Conservation (phyloP, 75 land plant genomes). For the Chamaecyparis obtusa region DNA sequence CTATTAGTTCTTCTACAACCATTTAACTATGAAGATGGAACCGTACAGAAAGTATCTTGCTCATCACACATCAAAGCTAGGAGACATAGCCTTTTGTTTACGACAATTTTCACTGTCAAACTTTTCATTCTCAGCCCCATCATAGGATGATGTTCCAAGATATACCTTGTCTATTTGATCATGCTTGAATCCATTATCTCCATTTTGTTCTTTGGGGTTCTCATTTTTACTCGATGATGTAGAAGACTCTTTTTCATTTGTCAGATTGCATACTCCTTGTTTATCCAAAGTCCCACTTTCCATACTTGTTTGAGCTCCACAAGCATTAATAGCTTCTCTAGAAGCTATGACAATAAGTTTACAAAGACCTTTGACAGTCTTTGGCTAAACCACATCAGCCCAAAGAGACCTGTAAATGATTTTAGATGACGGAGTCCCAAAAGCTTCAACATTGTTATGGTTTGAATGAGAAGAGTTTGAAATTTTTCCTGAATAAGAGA, state of each 20-base stretch:
- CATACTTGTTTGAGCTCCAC: slow-evolving; percentile 12
- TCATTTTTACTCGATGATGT: neutral
- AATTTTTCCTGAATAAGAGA: neutral
- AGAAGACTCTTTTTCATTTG: neutral
- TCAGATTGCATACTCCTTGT: neutral
- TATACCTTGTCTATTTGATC: neutral
- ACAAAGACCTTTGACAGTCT: slow-evolving; percentile 37
- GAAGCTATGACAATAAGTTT: slow-evolving; percentile 43
- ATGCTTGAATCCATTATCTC: neutral
- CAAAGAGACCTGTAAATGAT: slow-evolving; percentile 25
- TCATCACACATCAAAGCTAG: slow-evolving; percentile 55
- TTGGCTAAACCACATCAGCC: slow-evolving; percentile 39
- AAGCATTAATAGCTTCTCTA: slow-evolving; percentile 29
- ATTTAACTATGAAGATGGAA: slow-evolving; percentile 43
- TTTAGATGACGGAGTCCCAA: slow-evolving; percentile 9
- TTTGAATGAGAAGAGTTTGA: neutral
- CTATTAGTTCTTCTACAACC: slow-evolving; percentile 3
- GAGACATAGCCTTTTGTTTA: slow-evolving; percentile 40
- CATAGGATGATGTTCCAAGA: slow-evolving; percentile 6
- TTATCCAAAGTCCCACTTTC: slow-evolving; percentile 11
- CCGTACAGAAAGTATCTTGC: slow-evolving; percentile 45
- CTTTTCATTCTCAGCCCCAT: slow-evolving; percentile 11
- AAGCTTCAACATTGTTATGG: neutral
- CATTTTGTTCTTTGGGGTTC: neutral
- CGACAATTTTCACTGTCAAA: slow-evolving; percentile 12